Evolutionary conservation across 345 rosid species (phyloP), one percentile per base, ranked within the genome.

Genomic region (Brassica cretica): DNA sequence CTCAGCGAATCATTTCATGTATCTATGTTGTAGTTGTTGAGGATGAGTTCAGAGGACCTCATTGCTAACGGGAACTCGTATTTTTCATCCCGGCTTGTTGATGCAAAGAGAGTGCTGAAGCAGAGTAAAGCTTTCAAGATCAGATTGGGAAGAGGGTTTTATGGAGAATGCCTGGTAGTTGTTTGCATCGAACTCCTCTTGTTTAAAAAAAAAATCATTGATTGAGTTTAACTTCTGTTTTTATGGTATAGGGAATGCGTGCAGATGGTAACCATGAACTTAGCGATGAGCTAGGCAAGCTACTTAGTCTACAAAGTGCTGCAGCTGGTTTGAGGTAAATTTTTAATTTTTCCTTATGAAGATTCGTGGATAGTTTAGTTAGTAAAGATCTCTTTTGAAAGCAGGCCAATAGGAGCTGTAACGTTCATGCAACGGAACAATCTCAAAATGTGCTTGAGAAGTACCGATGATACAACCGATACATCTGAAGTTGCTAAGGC

Each of bases 401-500:
- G 55, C 80, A 95, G 99, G 89, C 94, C 96, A 37, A 90, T 88
- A 63, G 94, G 94, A 84, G 99, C 92, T 73, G 92, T 89, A 12
- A 74, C 90, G 53, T 86, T 86, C 86, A 78, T 83, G 91, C 95
- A 85, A 77, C 74, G 92, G 64, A 90, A 80, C n/a, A 87, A 88
- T 80, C 92, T 93, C 32, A 93, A 91, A 85, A 91, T 91, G 92
- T 86, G 94, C 77, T 80, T 91, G 84, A 89, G 94, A 86, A 89
- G 94, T 78, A 86, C 82, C 1, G 96, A 92, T 68, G 71, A 62
- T 68, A 67, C 81, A 51, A 82, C 90, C 32, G 91, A 89, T 80
- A 89, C 98, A 39, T 87, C 93, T 35, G 96, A 92, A 83, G 86
- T 89, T 81, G 94, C 97, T 60, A 91, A 92, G 97, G 98, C 91